These are phyloP conservation scores for Exserohilum turcica DNA, from an alignment of 2,329 filamentous ascomycete species.

Conservation along the genomic window DNA sequence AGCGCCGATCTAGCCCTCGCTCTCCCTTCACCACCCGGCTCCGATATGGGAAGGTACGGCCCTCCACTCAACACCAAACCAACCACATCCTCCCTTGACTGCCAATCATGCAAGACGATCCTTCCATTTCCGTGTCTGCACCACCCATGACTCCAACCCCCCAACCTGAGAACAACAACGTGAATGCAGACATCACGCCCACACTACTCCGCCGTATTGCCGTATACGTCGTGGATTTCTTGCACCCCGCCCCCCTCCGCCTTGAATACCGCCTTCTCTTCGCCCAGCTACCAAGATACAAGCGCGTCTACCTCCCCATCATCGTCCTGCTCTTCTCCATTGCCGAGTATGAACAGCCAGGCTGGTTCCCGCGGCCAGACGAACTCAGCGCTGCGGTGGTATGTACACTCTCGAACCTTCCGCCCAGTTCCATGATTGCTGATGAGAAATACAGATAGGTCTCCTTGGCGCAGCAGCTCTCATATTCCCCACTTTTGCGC, in stretches of 20 bases:
- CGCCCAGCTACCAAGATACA: background rate
- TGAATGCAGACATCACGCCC: background rate
- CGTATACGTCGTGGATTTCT: background rate
- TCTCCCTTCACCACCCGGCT: no score
- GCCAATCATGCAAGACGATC: no score
- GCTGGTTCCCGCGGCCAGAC: conserved; percentile 1
- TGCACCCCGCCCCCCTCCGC: conserved; percentile 6
- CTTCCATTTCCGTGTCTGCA: no score
- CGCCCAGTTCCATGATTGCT: background rate
- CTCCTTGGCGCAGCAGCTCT: background rate
- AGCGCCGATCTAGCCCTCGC: no score
- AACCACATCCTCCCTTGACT: no score
- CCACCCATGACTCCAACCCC: background rate
- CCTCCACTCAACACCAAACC: no score
- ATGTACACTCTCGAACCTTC: background rate
- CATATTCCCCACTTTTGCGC: conserved; percentile 1
- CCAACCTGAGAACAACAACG: background rate
- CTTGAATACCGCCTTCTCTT: conserved; percentile 1
- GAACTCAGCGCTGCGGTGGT: background rate
- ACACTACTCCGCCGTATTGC: background rate
- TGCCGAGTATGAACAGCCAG: conserved; percentile 13
- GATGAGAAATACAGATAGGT: background rate
- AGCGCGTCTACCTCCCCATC: background rate
- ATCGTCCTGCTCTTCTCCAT: background rate
- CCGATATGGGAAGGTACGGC: no score